A percentile compares a stretch with the other conserved stretches of the same genome.
Conservation (phyloP, 202 grass and related monocot species). For the Brachypodium distachyon region DNA sequence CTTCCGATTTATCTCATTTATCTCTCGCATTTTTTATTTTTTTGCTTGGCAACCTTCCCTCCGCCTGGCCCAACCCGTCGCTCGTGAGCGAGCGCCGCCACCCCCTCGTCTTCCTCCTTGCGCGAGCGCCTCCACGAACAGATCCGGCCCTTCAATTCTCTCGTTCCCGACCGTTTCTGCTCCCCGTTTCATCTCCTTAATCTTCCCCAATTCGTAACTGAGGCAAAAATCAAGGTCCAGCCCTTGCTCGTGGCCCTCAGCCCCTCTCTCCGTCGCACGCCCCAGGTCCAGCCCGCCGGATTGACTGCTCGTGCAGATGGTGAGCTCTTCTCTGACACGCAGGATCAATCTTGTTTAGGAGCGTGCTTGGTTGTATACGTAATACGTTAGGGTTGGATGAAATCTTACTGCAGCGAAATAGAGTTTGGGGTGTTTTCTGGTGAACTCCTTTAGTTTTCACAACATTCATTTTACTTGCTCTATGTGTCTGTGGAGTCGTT, state of each 20-base stretch:
- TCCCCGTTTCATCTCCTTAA: no score
- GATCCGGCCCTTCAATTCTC: no score
- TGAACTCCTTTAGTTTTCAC: not conserved
- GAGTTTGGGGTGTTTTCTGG: not conserved
- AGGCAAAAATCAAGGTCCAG: no score
- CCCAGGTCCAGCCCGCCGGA: not conserved
- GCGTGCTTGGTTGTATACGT: not conserved
- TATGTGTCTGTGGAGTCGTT: not conserved
- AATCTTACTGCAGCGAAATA: not conserved
- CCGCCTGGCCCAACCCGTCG: no score
- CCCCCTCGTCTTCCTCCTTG: no score
- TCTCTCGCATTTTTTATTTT: no score
- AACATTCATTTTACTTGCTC: not conserved
- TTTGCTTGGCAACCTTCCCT: no score
- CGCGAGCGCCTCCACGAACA: no score
- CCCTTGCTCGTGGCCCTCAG: not conserved
- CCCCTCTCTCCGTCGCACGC: not conserved
- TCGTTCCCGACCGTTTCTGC: no score
- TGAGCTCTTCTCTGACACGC: not conserved
- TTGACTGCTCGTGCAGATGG: conserved; percentile 12
- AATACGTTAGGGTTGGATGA: not conserved
- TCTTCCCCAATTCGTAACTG: no score
- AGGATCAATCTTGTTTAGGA: not conserved
- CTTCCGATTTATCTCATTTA: no score
- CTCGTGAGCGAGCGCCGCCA: no score